These are phyloP conservation scores for Dillenia turbinata DNA, from an alignment of 164 flowering plant genomes.

Conservation along the genomic window DNA sequence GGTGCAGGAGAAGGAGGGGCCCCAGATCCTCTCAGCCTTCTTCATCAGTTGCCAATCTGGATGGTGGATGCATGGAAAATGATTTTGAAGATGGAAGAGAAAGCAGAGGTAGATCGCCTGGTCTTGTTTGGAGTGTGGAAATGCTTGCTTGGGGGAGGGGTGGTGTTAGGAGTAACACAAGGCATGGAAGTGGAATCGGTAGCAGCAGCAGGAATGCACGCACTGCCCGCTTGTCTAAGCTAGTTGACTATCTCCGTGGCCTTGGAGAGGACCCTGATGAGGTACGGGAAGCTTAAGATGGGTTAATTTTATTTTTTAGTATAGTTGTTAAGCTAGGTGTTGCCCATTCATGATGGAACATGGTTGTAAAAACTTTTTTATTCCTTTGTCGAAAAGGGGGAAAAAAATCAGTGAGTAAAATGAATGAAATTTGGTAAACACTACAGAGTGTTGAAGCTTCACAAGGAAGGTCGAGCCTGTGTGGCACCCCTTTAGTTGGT, in stretches of 20 bases:
- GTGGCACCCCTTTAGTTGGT: no score
- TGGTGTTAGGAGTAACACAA: conserved; percentile 66
- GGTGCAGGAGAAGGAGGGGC: conserved; percentile 45
- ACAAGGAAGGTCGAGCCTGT: no score
- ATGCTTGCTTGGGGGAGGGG: conserved; percentile 84
- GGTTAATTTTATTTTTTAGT: not conserved
- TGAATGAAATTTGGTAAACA: no score
- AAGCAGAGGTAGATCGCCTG: conserved; percentile 45
- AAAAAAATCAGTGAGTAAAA: no score
- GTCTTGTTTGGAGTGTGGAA: conserved; percentile 50
- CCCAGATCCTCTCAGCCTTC: conserved; percentile 38
- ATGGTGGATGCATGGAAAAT: conserved; percentile 48
- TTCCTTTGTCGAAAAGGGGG: no score
- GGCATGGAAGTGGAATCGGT: conserved; percentile 35
- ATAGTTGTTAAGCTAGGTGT: not conserved
- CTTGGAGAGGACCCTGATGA: conserved; percentile 41
- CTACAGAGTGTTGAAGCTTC: no score
- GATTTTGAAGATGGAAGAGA: conserved; percentile 50
- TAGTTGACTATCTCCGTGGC: conserved; percentile 51
- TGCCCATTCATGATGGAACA: conserved; percentile 5
- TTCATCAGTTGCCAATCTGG: conserved; percentile 33
- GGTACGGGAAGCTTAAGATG: conserved; percentile 9
- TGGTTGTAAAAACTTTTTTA: not conserved
- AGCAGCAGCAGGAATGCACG: conserved; percentile 35
- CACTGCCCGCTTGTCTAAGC: conserved; percentile 42